Conservation (phyloP, 768 basidiomycete species). For the Roridomyces roridus region DNA sequence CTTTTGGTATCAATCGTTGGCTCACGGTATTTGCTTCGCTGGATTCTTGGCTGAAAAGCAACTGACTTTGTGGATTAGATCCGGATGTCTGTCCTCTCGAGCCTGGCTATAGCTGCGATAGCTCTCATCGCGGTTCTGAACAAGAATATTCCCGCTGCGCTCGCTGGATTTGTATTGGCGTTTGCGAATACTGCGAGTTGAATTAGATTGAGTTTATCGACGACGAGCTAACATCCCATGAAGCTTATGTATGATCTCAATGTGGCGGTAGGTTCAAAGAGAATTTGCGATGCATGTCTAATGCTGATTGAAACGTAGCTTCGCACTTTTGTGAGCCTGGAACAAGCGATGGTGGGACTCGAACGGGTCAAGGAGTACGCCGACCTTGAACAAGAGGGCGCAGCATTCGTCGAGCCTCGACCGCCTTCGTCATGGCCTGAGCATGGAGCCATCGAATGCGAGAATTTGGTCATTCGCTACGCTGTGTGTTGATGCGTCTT, state of each 20-base stretch:
- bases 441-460: constrained; percentile 68
- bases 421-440: constrained; percentile 83
- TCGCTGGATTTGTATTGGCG: constrained; percentile 86
- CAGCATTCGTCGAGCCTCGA: constrained; percentile 85
- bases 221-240: not conserved
- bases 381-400: constrained; percentile 73
- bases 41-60: too few relatives aligned
- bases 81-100: constrained; percentile 84
- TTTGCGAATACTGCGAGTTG: constrained; percentile 66
- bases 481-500: constrained; percentile 53
- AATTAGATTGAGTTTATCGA: not conserved
- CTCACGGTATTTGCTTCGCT: constrained; percentile 73
- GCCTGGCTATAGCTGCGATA: constrained; percentile 70
- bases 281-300: not conserved
- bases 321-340: constrained; percentile 82
- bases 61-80: constrained; percentile 9
- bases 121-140: constrained; percentile 69
- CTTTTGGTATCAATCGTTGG: constrained; percentile 95
- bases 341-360: constrained; percentile 93
- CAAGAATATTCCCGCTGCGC: constrained; percentile 75
- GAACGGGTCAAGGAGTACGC: constrained; percentile 94
- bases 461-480: constrained; percentile 78
- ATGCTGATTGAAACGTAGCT: constrained; percentile 43
- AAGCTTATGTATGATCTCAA: constrained; percentile 72
- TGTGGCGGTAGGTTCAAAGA: constrained; percentile 53